Base-by-base conservation (phyloP, 2,329 filamentous ascomycete species). In the Ceratocystis papillata region DNA sequence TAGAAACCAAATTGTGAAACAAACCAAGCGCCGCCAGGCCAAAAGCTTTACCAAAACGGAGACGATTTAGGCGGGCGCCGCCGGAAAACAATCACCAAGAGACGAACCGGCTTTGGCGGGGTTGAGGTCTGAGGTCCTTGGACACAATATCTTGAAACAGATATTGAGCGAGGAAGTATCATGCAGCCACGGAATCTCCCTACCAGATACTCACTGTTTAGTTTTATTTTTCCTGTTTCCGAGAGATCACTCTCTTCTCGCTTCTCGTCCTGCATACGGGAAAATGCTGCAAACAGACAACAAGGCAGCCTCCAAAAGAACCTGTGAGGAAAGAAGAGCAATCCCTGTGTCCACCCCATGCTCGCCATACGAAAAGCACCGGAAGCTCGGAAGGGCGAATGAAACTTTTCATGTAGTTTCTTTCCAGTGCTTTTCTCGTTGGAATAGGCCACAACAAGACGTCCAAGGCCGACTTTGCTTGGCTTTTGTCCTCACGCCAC, bases 71-170 rank as follows among this genome's bases (percentile, higher is more conserved):
- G 48, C 25, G 10, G 22, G 10, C 28, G 28, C 28, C 3, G 3
- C 10, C 10, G 22, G 17, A 48, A 22, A 22, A 6, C 46, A 25
- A 55, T 5, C 7, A 30, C 12, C 2, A 59, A 12, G 8, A 37
- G 17, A 59, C 5, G 55, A 59, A 59, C 30, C 55, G 6, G 55
- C 55, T 37, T 59, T 5, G 55, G 55, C 55, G 48, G 48, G 15
- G 48, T 15, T 53, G 22, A 53, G 22, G 22, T 25, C 8, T 53
- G 48, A 22, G 48, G 17, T 12, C 6, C n/a, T 8, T 53, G 20
- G 15, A 53, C 1, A 3, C 25, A 5, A 25, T 8, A 25, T 25
- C 48, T 53, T 53, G 48, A 53, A 53, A 53, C 48, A 28, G 48
- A 28, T 25, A 28, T 10, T 3, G 8, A 22, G 10, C n/a, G n/a